Evolutionary conservation across 768 basidiomycete genomes (phyloP).

Genomic region (Boletellus sp.): DNA sequence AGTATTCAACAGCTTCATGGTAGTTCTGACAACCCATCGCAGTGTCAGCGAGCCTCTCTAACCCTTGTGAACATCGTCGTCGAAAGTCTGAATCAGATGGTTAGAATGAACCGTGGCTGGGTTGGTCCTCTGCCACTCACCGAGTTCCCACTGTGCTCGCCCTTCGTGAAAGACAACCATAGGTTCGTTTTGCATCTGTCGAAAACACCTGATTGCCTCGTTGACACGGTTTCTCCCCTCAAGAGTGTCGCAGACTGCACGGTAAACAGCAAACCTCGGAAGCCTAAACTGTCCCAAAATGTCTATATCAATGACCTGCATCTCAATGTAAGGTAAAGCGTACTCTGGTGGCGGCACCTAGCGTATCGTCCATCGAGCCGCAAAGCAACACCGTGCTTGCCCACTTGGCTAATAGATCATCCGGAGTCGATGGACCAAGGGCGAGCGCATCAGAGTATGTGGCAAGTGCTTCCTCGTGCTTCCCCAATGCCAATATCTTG

Average conservation of each 20-base stretch:
- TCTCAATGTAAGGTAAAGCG: background rate
- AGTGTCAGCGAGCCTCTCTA: background rate
- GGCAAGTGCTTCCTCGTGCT: background rate
- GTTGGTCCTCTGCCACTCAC: background rate
- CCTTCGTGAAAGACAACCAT: background rate
- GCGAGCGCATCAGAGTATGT: background rate
- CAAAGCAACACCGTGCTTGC: background rate
- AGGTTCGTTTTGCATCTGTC: background rate
- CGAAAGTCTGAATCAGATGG: background rate
- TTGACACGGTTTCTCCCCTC: background rate
- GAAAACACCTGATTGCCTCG: slow-evolving; percentile 5
- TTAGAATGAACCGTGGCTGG: background rate
- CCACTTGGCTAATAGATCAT: background rate
- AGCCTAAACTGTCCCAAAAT: background rate
- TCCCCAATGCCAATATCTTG: background rate
- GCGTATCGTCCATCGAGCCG: background rate
- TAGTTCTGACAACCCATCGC: background rate
- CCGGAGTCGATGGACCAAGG: background rate
- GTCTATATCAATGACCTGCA: background rate
- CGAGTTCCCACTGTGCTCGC: slow-evolving; percentile 1
- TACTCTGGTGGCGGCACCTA: background rate
- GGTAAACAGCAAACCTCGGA: background rate
- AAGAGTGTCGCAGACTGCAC: background rate
- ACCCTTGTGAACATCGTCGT: background rate
- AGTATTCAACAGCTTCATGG: background rate